Base-by-base conservation (phyloP, 768 basidiomycete species). In the Suillus discolor region DNA sequence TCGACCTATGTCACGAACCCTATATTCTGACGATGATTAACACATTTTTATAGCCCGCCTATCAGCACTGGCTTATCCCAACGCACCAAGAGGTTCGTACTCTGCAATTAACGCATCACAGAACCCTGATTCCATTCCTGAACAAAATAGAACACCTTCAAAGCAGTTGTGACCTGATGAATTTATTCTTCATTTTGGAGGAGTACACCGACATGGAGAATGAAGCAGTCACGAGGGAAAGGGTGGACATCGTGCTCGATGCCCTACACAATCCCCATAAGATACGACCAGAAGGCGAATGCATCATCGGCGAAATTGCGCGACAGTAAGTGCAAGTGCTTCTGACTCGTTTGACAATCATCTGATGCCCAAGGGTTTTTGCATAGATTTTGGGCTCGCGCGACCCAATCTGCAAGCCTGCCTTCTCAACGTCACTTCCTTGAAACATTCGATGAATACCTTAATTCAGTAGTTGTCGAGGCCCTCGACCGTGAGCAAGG, bases 181-280 rank as follows among this genome's bases (percentile, higher is more conserved):
- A 75, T 62, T 25, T 71, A 7, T 73, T 73, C 68, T 78, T 76
- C 63, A 60, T 76, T 25, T 51, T 76, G 47, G 79, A 79, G 63
- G 74, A 79, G 61, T 71, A 72, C 51, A 71, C 75, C 38, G 79
- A 79, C 44, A 57, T 64, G 6, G 66, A 61, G 34, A 18, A 62
- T 47, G 64, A 9, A 4, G 16, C 41, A 2, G 51, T 18, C 49
- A 45, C 55, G 1, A 41, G 23, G n/a, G 34, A 41, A 34, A 65
- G 51, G 31, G 44, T 62, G 9, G 64, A 65, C 4, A 53, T 67
- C 47, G 51, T 65, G 31, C 42, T 67, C 13, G 64, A 67, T 44
- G 54, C 55, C 25, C 20, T 62, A 54, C 28, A 54, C 9, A 57
- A 62, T 41, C 67, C 67, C 11, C 31, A 62, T 39, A 38, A 55